These are phyloP conservation scores for Dysphania ambrosioides DNA, from an alignment of 148 eudicot species.

Conservation along the genomic window DNA sequence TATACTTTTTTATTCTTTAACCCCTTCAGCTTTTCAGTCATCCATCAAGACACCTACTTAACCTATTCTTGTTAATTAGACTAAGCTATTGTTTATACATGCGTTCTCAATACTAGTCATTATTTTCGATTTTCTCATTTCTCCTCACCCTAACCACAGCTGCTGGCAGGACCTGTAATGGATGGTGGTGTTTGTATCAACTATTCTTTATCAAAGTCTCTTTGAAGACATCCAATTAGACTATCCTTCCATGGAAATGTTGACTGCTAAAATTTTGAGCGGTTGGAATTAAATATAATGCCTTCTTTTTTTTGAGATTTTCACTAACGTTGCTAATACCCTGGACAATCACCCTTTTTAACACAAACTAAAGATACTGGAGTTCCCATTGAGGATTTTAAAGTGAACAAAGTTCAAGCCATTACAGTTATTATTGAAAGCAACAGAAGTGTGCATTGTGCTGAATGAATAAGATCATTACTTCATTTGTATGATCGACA, in stretches of 20 bases:
- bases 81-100: background rate
- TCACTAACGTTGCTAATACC: background rate
- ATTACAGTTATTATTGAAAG: background rate
- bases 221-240: background rate
- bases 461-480: background rate
- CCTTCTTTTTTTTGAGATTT: background rate
- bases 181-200: background rate
- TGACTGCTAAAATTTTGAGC: background rate
- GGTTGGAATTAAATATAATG: background rate
- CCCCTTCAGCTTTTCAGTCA: slow-evolving; percentile 17
- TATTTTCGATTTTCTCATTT: background rate
- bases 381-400: background rate
- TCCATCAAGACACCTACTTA: slow-evolving; percentile 7
- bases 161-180: background rate
- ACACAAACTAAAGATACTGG: background rate
- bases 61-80: background rate
- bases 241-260: background rate
- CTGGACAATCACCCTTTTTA: background rate
- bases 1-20: slow-evolving; percentile 23
- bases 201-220: background rate
- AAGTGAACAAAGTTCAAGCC: slow-evolving; percentile 5
- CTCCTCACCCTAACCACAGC: background rate
- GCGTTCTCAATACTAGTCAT: background rate
- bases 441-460: background rate
- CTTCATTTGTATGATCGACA: background rate